Evolutionary conservation across 2,329 filamentous ascomycete genomes (phyloP), one percentile per base, ranked within the genome.

Genomic region (Colletotrichum sp.): DNA sequence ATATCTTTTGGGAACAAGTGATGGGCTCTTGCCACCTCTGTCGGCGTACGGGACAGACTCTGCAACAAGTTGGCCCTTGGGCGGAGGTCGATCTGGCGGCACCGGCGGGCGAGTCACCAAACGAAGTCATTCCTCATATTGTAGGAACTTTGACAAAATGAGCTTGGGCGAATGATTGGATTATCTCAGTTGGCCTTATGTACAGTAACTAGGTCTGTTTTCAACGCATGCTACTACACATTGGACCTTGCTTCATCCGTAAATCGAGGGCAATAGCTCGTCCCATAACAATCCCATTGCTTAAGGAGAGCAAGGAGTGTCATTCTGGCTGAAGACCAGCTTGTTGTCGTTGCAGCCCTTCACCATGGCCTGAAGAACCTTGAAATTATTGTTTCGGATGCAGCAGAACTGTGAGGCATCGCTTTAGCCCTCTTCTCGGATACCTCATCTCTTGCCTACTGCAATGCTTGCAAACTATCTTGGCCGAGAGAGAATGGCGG

Each of bases 1-100:
- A 88, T 66, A 12, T 87, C 4, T 81, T 87, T 68, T 89, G 87
- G 87, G 86, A 86, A 6, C 69, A 66, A 5, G 63, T 52, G 18
- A 71, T 71, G 69, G 69, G 69, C 21, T 66, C 69, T 0, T 71
- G 69, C 2, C 28, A 71, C 2, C 30, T 71, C 21, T 71, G 69
- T 21, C 43, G 69, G 4, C 43, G 10, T 3, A 66, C 60, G 6
- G 61, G 32, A 2, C 43, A 55, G n/a, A 36, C 60, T 28, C 36
- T 67, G 7, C 61, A n/a, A 16, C 30, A 66, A 7, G 69, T 59
- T 24, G 69, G 69, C 3, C 12, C 24, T 3, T 71, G 69, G 69
- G 30, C 30, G 6, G 60, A 71, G 21, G 32, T 71, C 7, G 61
- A 71, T 32, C 32, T 71, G 61, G 48, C 69, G 0, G 26, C 55